A percentile compares a stretch with the other conserved stretches of the same genome.
Conservation (phyloP, 192 early-diverging fungal genomes). For the Backusella tuberculispora region DNA sequence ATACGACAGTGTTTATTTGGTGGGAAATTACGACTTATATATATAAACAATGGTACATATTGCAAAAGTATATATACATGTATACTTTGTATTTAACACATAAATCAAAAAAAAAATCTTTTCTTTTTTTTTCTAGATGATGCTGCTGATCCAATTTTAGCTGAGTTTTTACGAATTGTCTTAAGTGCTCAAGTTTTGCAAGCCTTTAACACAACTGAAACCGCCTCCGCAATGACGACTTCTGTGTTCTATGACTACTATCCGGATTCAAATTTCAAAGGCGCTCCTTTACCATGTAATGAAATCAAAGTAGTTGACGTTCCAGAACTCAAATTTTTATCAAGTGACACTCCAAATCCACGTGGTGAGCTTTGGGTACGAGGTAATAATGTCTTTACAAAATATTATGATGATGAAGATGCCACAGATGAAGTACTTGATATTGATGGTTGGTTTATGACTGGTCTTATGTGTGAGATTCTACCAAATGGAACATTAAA, state of each 20-base stretch:
- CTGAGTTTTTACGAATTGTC: slow-evolving; percentile 59
- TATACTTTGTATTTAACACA: background rate
- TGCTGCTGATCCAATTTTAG: background rate
- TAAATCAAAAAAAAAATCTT: too few species aligned
- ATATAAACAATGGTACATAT: slow-evolving; percentile 33
- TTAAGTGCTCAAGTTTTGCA: slow-evolving; percentile 66
- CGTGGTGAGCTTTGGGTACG: slow-evolving; percentile 90
- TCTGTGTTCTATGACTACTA: slow-evolving; percentile 50
- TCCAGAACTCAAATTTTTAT: slow-evolving; percentile 73
- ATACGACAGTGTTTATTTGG: slow-evolving; percentile 45
- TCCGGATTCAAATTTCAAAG: slow-evolving; percentile 56
- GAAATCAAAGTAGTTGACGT: slow-evolving; percentile 83
- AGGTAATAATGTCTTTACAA: slow-evolving; percentile 75
- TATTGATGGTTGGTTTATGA: slow-evolving; percentile 84
- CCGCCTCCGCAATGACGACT: slow-evolving; percentile 38
- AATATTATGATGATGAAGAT: slow-evolving; percentile 76
- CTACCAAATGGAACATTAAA: slow-evolving; percentile 41
- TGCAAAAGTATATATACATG: background rate
- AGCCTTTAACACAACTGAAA: slow-evolving; percentile 47
- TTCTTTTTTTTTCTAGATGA: slow-evolving; percentile 11
- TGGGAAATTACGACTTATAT: slow-evolving; percentile 39
- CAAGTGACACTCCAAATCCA: slow-evolving; percentile 70
- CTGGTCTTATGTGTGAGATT: slow-evolving; percentile 74
- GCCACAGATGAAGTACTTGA: slow-evolving; percentile 75
- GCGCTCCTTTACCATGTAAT: slow-evolving; percentile 61